These are phyloP conservation scores for Alliaria petiolata DNA, from an alignment of 345 rosid genomes.

Conservation along the genomic window DNA sequence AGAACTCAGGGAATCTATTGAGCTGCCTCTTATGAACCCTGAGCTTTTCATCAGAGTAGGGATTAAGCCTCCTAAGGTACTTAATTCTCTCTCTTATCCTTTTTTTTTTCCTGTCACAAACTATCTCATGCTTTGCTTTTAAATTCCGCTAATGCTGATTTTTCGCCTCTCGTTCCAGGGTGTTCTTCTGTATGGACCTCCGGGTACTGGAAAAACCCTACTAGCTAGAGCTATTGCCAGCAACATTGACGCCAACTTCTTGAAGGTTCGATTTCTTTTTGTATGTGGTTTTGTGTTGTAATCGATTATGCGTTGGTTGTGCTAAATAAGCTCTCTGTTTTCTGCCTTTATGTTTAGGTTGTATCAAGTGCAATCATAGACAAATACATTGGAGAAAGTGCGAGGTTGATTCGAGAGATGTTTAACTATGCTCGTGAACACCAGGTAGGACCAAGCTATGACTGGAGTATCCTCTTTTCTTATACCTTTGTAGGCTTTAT, in stretches of 20 bases:
- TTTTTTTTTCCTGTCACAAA: not conserved
- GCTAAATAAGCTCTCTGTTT: not conserved
- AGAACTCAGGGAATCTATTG: conserved; percentile 92
- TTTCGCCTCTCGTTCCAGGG: conserved; percentile 44
- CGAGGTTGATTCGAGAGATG: conserved; percentile 93
- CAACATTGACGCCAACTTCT: conserved; percentile 91
- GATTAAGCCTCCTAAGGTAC: conserved; percentile 91
- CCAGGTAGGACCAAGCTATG: conserved; percentile 51
- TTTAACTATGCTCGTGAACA: conserved; percentile 97
- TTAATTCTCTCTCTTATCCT: not conserved
- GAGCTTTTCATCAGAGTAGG: conserved; percentile 89
- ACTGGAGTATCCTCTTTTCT: not conserved
- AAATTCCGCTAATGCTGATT: not conserved
- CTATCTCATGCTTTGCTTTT: not conserved
- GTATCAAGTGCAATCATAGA: conserved; percentile 98
- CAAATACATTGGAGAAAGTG: conserved; percentile 98
- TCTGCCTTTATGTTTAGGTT: conserved; percentile 31
- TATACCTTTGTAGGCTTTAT: not conserved
- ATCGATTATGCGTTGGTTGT: not conserved
- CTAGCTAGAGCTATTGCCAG: conserved; percentile 97
- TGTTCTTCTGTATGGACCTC: conserved; percentile 97
- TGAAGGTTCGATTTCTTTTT: conserved; percentile 49
- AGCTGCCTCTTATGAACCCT: conserved; percentile 92
- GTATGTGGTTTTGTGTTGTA: not conserved
- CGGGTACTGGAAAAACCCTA: conserved; percentile 95